Conservation (phyloP, 2,329 filamentous ascomycete genomes). For the Paecilomyces niveus region DNA sequence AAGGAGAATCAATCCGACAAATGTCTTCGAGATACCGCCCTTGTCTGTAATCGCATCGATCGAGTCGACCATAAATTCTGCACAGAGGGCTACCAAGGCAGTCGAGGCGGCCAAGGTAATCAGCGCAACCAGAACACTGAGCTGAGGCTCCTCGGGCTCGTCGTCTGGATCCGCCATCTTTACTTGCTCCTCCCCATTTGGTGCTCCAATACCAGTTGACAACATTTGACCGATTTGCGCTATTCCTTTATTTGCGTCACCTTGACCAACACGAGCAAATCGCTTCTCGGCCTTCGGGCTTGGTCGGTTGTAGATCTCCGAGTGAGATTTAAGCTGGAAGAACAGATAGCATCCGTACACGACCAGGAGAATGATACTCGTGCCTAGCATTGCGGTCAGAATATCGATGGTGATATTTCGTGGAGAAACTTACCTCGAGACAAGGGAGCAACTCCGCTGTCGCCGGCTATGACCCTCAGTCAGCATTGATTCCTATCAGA, state of each 20-base stretch:
- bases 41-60: slow-evolving; percentile 48
- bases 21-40: slow-evolving; percentile 49
- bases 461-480: slow-evolving; percentile 14
- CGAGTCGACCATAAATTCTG: slow-evolving; percentile 57
- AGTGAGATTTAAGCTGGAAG: slow-evolving; percentile 87
- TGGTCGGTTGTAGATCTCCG: slow-evolving; percentile 69
- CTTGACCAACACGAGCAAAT: slow-evolving; percentile 40
- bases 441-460: slow-evolving; percentile 19
- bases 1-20: slow-evolving; percentile 57
- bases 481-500: not conserved
- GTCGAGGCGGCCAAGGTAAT: slow-evolving; percentile 66
- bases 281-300: slow-evolving; percentile 67
- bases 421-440: slow-evolving; percentile 23
- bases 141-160: slow-evolving; percentile 65
- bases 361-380: slow-evolving; percentile 71
- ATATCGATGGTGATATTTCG: not conserved
- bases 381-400: slow-evolving; percentile 22
- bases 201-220: slow-evolving; percentile 43
- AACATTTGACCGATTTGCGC: slow-evolving; percentile 46
- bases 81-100: slow-evolving; percentile 71
- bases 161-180: slow-evolving; percentile 54
- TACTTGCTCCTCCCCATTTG: slow-evolving; percentile 41
- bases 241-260: slow-evolving; percentile 43
- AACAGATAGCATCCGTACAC: slow-evolving; percentile 79
- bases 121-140: slow-evolving; percentile 66